Base-by-base conservation (phyloP, 306 rosid genomes). In the Pyrus bretschneideri region DNA sequence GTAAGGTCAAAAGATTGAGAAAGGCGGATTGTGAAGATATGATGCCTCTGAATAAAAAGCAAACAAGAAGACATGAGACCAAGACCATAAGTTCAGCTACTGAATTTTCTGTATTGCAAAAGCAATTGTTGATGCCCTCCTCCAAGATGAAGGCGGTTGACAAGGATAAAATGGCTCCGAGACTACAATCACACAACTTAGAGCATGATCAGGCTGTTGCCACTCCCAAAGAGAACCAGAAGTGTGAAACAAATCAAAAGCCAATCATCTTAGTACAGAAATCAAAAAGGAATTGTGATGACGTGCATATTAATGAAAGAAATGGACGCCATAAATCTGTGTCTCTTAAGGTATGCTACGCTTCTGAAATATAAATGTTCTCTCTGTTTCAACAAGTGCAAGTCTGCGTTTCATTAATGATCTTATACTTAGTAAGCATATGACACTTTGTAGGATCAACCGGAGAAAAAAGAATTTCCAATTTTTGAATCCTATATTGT, bases 401-500 rank as follows among this genome's bases (percentile, higher is more conserved):
- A 10, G 69, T 60, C 7, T 27, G 69, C 5, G 6, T 61, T 11
- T 27, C 54, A 44, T 61, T 61, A 12, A 73, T 29, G 58, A 19
- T 18, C 29, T 44, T 42, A 12, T 49, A 18, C 19, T 46, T 44
- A 5, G 5, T 46, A 45, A 42, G 19, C 12, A 6, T 22, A 21
- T 59, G 15, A 44, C 27, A 45, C 75, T 27, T 72, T 78, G 71
- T 81, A 85, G 87, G 84, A 81, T 76, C 83, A 88, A 80, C 69
- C 29, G 33, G 87, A 87, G 85, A 60, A 71, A 81, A 91, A 79
- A 65, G 46, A 74, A 14, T 70, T 82, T 82, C 96, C 96, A 79
- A 82, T 78, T 63, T 88, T 91, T 78, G 90, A 87, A 40, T 51
- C 75, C 33, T 87, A 74, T 74, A 40, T 23, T 45, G 79, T 88